Evolutionary conservation across 2,329 filamentous ascomycete genomes (phyloP).

Genomic region (Xylariaceae sp.): DNA sequence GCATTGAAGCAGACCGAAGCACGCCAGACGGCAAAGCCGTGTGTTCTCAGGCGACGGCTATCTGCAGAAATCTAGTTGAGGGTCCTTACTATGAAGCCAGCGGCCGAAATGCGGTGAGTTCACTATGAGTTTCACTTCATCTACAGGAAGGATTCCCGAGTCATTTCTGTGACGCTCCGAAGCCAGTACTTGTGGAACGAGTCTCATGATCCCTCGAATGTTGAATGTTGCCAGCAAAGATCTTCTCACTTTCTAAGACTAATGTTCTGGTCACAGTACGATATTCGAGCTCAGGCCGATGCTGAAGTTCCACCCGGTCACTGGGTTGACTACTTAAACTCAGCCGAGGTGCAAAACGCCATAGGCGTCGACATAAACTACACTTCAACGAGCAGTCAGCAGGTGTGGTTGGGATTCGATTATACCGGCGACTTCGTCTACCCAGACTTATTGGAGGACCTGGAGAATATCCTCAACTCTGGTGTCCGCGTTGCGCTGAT

Average conservation of each 20-base stretch:
- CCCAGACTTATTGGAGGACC: constrained; percentile 53
- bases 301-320: constrained; percentile 57
- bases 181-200: too few species aligned
- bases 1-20: constrained; percentile 40
- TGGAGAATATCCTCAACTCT: constrained; percentile 56
- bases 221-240: too few species aligned
- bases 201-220: too few species aligned
- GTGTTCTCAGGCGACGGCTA: constrained; percentile 50
- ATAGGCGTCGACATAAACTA: constrained; percentile 51
- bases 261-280: too few species aligned
- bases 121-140: too few species aligned
- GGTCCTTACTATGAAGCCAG: constrained; percentile 44
- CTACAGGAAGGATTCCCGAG: too few species aligned
- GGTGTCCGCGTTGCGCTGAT: constrained; percentile 68
- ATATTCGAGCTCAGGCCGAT: constrained; percentile 52
- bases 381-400: constrained; percentile 40
- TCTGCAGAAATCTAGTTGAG: constrained; percentile 55
- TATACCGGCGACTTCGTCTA: constrained; percentile 59
- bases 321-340: constrained; percentile 63
- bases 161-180: too few species aligned
- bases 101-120: too few species aligned
- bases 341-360: constrained; percentile 46
- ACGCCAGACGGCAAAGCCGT: constrained; percentile 34
- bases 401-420: constrained; percentile 43
- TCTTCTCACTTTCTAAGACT: too few species aligned